Conservation (phyloP, 1,284 basidiomycete genomes). For the Sparassis latifolia region DNA sequence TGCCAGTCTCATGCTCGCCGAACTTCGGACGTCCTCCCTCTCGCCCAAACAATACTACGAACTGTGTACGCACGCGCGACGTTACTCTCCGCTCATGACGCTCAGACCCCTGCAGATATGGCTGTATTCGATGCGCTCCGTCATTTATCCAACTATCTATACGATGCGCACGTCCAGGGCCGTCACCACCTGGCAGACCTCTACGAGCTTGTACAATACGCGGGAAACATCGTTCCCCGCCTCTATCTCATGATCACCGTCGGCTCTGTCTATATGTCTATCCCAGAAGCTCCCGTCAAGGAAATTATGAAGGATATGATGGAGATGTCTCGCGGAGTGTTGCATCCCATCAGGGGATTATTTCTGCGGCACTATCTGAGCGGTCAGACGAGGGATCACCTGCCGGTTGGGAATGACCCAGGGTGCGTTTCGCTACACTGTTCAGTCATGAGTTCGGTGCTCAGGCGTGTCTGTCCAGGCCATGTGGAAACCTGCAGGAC, state of each 20-base stretch:
- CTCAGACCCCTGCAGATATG: conserved; percentile 62
- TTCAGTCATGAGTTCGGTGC: background rate
- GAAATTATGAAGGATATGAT: conserved; percentile 99
- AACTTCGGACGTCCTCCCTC: conserved; percentile 85
- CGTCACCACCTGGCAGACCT: conserved; percentile 93
- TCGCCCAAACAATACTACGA: conserved; percentile 97
- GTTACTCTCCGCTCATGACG: conserved; percentile 5
- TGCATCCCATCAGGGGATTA: conserved; percentile 89
- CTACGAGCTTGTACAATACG: conserved; percentile 96
- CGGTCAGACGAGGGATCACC: conserved; percentile 88
- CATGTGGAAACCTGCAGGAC: conserved; percentile 83
- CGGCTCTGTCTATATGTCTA: conserved; percentile 95
- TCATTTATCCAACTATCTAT: conserved; percentile 90
- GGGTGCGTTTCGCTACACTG: conserved; percentile 51
- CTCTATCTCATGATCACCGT: conserved; percentile 98
- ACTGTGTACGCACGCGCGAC: conserved; percentile 58
- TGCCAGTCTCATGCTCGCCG: conserved; percentile 92
- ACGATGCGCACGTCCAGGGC: conserved; percentile 84
- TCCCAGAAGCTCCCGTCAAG: conserved; percentile 90
- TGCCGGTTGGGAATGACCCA: conserved; percentile 79
- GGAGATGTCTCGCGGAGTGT: conserved; percentile 94
- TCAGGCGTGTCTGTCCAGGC: conserved; percentile 39
- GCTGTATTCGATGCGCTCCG: conserved; percentile 92
- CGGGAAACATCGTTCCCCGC: conserved; percentile 89
- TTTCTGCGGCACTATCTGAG: conserved; percentile 93